Percentiles rank a stretch among this genome's conserved stretches.
phyloP scores from a whole-genome alignment of 176 grass and related monocot genomes.

The Calamus simplicifolius region DNA sequence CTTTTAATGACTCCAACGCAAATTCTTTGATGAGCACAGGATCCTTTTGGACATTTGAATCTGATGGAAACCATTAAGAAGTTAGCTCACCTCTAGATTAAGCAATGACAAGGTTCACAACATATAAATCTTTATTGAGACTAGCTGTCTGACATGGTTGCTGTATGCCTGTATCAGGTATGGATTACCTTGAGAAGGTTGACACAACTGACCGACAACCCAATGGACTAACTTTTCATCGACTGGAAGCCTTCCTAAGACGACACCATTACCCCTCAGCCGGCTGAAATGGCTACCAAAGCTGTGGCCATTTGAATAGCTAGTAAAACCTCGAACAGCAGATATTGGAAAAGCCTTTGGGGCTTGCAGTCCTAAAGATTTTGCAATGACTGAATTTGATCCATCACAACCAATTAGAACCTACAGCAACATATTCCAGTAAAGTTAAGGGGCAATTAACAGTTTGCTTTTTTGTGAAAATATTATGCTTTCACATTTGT shows the following conservation, averaged over 20 bases:
- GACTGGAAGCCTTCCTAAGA: slow-evolving; percentile 25
- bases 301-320: slow-evolving; percentile 14
- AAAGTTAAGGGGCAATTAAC: neutral
- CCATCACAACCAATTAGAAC: slow-evolving; percentile 38
- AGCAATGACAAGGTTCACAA: too few relatives aligned
- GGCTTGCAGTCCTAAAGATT: slow-evolving; percentile 13
- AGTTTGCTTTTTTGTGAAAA: too few relatives aligned
- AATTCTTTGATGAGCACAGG: slow-evolving; percentile 2
- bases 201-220: neutral
- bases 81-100: neutral
- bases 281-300: slow-evolving; percentile 6
- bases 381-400: slow-evolving; percentile 29
- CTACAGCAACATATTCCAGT: slow-evolving; percentile 4
- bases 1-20: slow-evolving; percentile 8
- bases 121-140: too few relatives aligned
- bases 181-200: slow-evolving; percentile 6
- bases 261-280: neutral
- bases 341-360: slow-evolving; percentile 10
- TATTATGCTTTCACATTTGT: too few relatives aligned
- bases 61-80: neutral
- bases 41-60: neutral
- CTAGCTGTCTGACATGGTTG: too few relatives aligned
- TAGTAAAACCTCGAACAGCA: slow-evolving; percentile 22
- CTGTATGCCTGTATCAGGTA: neutral
- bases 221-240: slow-evolving; percentile 20